Evolutionary conservation across 1,284 basidiomycete genomes (phyloP).

Genomic region (Heterobasidion annosum): DNA sequence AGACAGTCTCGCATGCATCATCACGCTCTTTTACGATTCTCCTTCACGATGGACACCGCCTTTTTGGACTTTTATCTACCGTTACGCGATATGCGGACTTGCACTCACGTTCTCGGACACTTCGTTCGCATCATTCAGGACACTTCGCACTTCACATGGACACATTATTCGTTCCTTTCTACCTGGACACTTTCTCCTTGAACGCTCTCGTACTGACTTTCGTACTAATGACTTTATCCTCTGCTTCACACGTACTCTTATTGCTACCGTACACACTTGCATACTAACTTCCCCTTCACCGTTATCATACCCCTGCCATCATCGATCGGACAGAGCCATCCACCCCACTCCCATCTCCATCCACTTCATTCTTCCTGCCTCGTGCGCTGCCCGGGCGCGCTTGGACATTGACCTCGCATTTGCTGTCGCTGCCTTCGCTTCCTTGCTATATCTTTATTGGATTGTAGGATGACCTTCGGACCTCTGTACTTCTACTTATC

Average conservation of each 20-base stretch:
- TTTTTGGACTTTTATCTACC: constrained; percentile 11
- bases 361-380: no score
- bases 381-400: no score
- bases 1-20: not conserved
- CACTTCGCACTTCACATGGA: not conserved
- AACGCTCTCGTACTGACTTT: not conserved
- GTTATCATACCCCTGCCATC: no score
- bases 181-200: not conserved
- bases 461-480: not conserved
- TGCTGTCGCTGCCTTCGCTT: not conserved
- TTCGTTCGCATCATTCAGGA: not conserved
- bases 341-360: no score
- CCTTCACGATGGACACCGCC: not conserved
- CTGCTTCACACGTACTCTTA: no score
- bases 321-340: no score
- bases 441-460: constrained; percentile 1
- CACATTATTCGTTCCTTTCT: not conserved
- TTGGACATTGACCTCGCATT: not conserved
- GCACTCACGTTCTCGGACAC: not conserved
- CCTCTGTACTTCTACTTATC: not conserved
- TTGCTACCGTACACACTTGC: no score
- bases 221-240: no score
- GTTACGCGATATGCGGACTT: not conserved
- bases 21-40: not conserved
- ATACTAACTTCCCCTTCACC: no score